Evolutionary conservation across 2,329 filamentous ascomycete genomes (phyloP), one percentile per base, ranked within the genome.

Genomic region (Plenodomus lindquistii): DNA sequence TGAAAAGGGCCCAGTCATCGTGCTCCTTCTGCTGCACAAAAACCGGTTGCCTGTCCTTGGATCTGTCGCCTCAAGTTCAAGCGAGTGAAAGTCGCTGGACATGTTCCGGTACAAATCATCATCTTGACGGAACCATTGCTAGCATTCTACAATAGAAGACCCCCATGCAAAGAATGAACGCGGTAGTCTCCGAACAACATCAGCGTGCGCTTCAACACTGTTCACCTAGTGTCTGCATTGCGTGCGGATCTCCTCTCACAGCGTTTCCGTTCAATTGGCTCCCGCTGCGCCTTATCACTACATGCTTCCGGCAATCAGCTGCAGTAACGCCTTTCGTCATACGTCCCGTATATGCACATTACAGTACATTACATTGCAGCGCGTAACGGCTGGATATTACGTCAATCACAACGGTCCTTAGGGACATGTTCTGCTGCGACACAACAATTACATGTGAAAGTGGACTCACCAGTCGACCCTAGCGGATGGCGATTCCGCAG

Each of bases 371-470:
- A 42, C 53, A 39, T 46, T 35, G 44, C 40, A 36, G 45, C 40
- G 39, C 41, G 40, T 46, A 24, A 31, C 27, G 11, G 6, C 27
- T 31, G 27, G 27, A 31, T 4, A 6, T 13, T 31, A 31, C 27
- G 42, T 51, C 46, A 43, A 52, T 40, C 31, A 19, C 39, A 47
- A 49, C 46, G 35, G 37, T 43, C 36, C 39, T 35, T 42, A 55
- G 48, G 41, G 52, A 49, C 21, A 39, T 43, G 27, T 46, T 49
- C 43, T 43, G 37, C 31, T 41, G 36, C 52, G 38, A 37, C 38
- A 39, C 41, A 45, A 18, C 36, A 36, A 40, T 50, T 27, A 40
- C 56, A 59, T 59, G 56, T 59, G 56, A 59, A 55, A 55, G 54
- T 59, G 56, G 51, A 50, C 39, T 40, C 37, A 21, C n/a, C 19